These are phyloP conservation scores for Allium fistulosum DNA, from an alignment of 106 monocot genomes.

Conservation along the genomic window DNA sequence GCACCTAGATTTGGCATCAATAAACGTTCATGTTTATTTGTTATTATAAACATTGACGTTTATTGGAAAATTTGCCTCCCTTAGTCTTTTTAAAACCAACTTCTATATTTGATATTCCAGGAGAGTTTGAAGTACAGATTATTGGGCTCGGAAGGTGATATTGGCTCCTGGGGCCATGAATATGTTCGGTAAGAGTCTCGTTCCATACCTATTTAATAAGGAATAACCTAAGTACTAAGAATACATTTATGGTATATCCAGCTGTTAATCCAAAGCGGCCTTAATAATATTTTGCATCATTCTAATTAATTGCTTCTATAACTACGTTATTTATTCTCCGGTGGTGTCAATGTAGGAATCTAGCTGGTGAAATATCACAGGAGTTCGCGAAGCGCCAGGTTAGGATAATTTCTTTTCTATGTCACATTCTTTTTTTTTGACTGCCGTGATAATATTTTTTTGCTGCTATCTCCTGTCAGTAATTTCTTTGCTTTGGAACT, in stretches of 20 bases:
- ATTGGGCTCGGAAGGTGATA: slow-evolving; percentile 78
- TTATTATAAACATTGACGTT: background rate
- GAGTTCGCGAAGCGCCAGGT: slow-evolving; percentile 92
- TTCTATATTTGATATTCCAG: slow-evolving; percentile 17
- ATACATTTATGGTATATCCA: too few species aligned
- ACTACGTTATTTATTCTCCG: background rate
- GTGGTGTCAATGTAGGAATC: slow-evolving; percentile 41
- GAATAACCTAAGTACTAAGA: too few species aligned
- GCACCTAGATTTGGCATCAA: background rate
- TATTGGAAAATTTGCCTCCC: background rate
- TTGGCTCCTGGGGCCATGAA: slow-evolving; percentile 99
- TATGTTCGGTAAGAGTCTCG: slow-evolving; percentile 69
- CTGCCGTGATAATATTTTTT: background rate
- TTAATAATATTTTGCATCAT: background rate
- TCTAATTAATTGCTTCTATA: background rate
- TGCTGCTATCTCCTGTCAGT: background rate
- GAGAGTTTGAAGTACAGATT: slow-evolving; percentile 94
- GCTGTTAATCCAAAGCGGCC: too few species aligned
- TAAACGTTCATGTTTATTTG: background rate
- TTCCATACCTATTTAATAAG: background rate
- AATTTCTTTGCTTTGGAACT: background rate
- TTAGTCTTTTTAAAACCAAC: background rate
- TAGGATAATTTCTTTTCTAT: background rate
- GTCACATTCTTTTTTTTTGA: background rate
- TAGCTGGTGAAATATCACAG: slow-evolving; percentile 96